Conservation (phyloP, 371 early-diverging fungal species). For the Nematocida minor region DNA sequence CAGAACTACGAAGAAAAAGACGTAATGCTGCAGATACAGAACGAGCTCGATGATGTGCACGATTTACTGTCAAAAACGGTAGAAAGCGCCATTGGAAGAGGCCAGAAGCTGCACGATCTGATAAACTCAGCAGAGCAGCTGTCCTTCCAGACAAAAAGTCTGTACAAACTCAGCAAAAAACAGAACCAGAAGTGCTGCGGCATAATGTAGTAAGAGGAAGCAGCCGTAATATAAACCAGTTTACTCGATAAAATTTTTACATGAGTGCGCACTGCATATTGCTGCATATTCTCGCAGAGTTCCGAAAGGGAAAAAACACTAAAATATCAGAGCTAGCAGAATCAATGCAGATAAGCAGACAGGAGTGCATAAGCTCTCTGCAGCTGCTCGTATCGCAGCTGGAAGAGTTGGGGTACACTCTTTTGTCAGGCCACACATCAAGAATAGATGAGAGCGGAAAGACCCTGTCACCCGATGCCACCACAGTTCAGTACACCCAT, state of each 20-base stretch:
- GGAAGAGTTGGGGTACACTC: constrained; percentile 4
- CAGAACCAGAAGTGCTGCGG: constrained; percentile 79
- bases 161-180: constrained; percentile 93
- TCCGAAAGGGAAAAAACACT: background rate
- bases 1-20: constrained; percentile 67
- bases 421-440: background rate
- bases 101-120: constrained; percentile 85
- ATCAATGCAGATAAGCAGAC: background rate
- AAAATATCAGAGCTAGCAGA: background rate
- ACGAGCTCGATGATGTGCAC: constrained; percentile 92
- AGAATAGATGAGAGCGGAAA: background rate
- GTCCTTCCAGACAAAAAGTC: constrained; percentile 80
- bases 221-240: background rate
- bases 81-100: constrained; percentile 83
- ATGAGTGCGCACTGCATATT: constrained; percentile 2
- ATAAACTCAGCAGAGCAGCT: constrained; percentile 80
- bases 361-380: constrained; percentile 12
- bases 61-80: constrained; percentile 86
- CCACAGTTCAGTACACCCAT: constrained; percentile 3
- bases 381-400: constrained; percentile 6
- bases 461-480: background rate
- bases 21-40: constrained; percentile 82
- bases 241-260: background rate
- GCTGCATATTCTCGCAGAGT: background rate
- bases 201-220: constrained; percentile 24